phyloP scores from a whole-genome alignment of 148 eudicot genomes.

The Rhododendron simsii region DNA sequence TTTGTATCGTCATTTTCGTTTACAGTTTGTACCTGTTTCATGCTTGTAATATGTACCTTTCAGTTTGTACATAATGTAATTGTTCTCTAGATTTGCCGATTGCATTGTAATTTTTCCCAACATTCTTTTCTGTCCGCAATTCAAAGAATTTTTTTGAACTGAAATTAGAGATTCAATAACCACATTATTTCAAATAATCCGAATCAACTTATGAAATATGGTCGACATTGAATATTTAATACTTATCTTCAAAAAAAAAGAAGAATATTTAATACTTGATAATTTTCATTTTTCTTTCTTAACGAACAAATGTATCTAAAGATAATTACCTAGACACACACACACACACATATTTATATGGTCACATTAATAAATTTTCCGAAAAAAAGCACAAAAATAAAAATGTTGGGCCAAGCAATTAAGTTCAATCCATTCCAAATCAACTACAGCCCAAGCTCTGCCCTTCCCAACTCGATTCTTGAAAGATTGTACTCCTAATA shows the following conservation, averaged over 20 bases:
- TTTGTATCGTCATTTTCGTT: too few relatives aligned
- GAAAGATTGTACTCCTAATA: not conserved
- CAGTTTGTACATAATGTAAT: too few relatives aligned
- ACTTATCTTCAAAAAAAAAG: too few relatives aligned
- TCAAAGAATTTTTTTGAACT: not conserved
- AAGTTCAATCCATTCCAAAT: not conserved
- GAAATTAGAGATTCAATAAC: not conserved
- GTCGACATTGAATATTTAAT: not conserved
- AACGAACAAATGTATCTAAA: not conserved
- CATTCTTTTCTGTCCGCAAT: not conserved
- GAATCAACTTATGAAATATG: not conserved
- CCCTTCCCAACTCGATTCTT: not conserved
- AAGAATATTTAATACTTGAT: not conserved
- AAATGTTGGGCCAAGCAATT: not conserved
- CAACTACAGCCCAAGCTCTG: not conserved
- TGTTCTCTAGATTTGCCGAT: too few relatives aligned
- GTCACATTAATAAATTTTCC: not conserved
- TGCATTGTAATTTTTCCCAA: too few relatives aligned
- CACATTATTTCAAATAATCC: too few relatives aligned
- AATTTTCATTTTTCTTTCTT: not conserved
- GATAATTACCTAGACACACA: not conserved
- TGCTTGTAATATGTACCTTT: too few relatives aligned
- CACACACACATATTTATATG: not conserved
- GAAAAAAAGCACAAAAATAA: not conserved
- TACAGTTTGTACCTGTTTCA: too few relatives aligned